phyloP scores from a whole-genome alignment of 1,284 basidiomycete genomes.

The Filobasidium uniguttulatum region DNA sequence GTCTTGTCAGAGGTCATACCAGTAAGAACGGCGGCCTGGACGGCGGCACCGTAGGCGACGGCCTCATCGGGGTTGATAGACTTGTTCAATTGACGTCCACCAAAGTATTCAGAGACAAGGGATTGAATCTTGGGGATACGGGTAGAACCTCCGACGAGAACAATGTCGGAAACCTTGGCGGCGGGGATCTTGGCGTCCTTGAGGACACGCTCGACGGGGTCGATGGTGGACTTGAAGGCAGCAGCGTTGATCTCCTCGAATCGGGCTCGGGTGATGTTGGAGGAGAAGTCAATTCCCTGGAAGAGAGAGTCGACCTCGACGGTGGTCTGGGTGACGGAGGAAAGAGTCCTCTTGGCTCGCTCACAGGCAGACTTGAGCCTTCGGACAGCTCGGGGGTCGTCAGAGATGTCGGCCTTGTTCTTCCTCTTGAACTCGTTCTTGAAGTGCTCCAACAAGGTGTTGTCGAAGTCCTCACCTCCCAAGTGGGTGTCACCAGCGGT shows the following conservation, averaged over 20 bases:
- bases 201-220: constrained; percentile 96
- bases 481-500: constrained; percentile 97
- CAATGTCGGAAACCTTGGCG: constrained; percentile 97
- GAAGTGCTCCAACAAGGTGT: constrained; percentile 81
- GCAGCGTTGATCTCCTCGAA: constrained; percentile 98
- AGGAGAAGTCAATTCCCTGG: constrained; percentile 72
- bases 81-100: constrained; percentile 95
- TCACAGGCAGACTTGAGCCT: constrained; percentile 94
- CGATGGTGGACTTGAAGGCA: constrained; percentile 91
- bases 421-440: constrained; percentile 57
- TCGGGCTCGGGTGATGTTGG: constrained; percentile 94
- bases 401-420: constrained; percentile 77
- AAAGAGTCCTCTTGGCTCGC: constrained; percentile 97
- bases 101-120: constrained; percentile 95
- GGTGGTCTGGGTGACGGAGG: constrained; percentile 93
- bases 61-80: constrained; percentile 94
- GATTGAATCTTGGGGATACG: constrained; percentile 99
- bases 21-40: constrained; percentile 91
- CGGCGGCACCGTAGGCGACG: constrained; percentile 89
- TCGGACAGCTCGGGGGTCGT: constrained; percentile 86
- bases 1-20: constrained; percentile 94
- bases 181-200: constrained; percentile 97
- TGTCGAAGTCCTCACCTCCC: constrained; percentile 99
- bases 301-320: constrained; percentile 98
- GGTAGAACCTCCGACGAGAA: constrained; percentile 97